A percentile compares a stretch with the other conserved stretches of the same genome.
phyloP scores from a whole-genome alignment of 352 stramenopile genomes.

The Phytopythium boreale region DNA sequence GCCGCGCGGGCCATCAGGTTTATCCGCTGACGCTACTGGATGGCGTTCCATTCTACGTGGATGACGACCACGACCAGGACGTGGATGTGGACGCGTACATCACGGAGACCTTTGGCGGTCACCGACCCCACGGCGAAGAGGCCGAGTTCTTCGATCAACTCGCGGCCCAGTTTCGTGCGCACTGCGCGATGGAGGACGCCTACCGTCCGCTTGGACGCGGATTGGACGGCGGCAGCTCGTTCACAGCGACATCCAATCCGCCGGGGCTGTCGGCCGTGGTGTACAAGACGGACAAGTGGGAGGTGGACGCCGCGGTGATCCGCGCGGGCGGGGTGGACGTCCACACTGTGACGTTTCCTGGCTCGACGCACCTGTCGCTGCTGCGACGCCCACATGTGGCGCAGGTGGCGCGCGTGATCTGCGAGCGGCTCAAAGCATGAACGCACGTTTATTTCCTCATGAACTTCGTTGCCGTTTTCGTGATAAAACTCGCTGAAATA shows the following conservation, averaged over 20 bases:
- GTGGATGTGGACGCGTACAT: conserved; percentile 14
- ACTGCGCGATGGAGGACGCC: conserved; percentile 32
- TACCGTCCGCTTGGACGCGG: conserved; percentile 32
- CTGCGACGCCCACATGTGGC: conserved; percentile 24
- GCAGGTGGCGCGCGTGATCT: conserved; percentile 18
- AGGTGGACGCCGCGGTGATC: conserved; percentile 13
- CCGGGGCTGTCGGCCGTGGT: conserved; percentile 16
- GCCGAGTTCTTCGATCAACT: conserved; percentile 26
- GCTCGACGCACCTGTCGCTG: conserved; percentile 33
- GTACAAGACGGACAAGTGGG: conserved; percentile 41
- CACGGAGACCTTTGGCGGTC: conserved; percentile 11
- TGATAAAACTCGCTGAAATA: no score
- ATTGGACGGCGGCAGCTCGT: background rate
- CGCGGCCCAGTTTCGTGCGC: conserved; percentile 28
- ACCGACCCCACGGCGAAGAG: conserved; percentile 7
- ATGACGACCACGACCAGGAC: conserved; percentile 2
- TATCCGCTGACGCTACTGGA: conserved; percentile 40
- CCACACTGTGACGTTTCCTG: conserved; percentile 14
- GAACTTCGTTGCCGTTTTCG: no score
- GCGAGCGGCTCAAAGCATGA: conserved; percentile 1
- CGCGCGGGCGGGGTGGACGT: conserved; percentile 15
- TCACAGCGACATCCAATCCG: background rate
- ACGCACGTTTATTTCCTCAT: no score
- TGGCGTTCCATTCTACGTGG: conserved; percentile 28
- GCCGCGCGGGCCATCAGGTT: conserved; percentile 21